Percentiles rank a stretch among this genome's conserved stretches.
phyloP scores from a whole-genome alignment of 441 rosid species.

The Syzygium syzygioides region DNA sequence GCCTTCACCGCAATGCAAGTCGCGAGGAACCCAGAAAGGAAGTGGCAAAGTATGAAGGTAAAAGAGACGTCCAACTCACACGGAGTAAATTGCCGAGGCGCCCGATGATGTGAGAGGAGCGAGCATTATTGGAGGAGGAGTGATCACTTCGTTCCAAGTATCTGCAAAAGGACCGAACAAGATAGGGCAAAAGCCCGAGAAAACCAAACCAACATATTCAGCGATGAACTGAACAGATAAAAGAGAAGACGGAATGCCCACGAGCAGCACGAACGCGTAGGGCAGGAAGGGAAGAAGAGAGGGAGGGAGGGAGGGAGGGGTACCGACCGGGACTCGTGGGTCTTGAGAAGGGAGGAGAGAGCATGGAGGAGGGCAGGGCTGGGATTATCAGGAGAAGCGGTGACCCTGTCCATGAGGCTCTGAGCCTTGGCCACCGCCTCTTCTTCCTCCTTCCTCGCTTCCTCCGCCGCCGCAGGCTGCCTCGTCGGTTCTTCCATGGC shows the following conservation, averaged over 20 bases:
- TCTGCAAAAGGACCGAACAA: conserved; percentile 24
- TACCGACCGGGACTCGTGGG: conserved; percentile 75
- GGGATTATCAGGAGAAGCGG: conserved; percentile 72
- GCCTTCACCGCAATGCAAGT: background rate
- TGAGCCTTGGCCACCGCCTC: conserved; percentile 71
- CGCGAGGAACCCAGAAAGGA: background rate
- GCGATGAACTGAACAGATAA: background rate
- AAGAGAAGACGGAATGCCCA: background rate
- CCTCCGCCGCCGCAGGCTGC: conserved; percentile 1
- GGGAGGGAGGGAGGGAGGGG: background rate
- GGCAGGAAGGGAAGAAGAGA: background rate
- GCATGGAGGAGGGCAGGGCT: conserved; percentile 69
- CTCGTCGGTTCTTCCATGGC: conserved; percentile 4
- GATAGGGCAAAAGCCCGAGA: background rate
- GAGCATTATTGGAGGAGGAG: conserved; percentile 42
- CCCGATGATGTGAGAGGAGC: conserved; percentile 77
- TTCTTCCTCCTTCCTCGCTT: conserved; percentile 45
- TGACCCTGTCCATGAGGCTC: conserved; percentile 73
- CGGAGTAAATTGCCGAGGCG: conserved; percentile 69
- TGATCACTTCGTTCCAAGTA: conserved; percentile 50
- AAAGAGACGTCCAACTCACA: conserved; percentile 24
- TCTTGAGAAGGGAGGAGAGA: conserved; percentile 70
- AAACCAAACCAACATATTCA: background rate
- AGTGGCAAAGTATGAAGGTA: background rate
- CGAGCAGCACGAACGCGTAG: background rate